Evolutionary conservation across 2,329 filamentous ascomycete species (phyloP), one percentile per base, ranked within the genome.

Genomic region (Aspergillus felis): DNA sequence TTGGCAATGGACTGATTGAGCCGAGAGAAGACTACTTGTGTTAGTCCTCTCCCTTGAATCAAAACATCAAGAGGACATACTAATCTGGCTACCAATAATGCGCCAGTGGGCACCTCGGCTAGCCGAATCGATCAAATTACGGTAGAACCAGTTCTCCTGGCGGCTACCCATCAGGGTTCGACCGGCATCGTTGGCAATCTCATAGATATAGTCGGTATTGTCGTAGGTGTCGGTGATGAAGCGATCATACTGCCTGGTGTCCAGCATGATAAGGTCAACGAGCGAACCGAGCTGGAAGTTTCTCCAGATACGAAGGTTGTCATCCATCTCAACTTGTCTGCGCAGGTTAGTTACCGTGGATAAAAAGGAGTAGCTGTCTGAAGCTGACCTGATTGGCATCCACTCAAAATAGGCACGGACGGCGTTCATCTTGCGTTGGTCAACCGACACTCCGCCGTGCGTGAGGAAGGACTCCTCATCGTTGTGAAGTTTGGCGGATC

Each of bases 121-220:
- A n/a, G 82, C 78, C 0, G 85, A 87, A 51, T 81, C 70, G 4
- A 78, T 79, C 7, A 90, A 75, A 46, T 79, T 75, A 49, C 80
- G 79, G 69, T 88, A 89, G 73, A 90, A 87, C 89, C 89, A 92
- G 64, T 84, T 83, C 71, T 92, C 89, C 68, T 92, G 89, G 10
- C 82, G 82, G 1, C 81, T 78, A 2, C 89, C 89, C 87, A 92
- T 91, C 62, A 92, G 75, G 0, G 82, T 83, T 3, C 89, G 83
- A 5, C 84, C 82, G 2, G 86, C 84, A 56, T 91, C 87, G 62
- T 90, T 82, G 20, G 80, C 84, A 57, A 91, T 87, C 1, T 76
- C 65, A 58, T 84, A 78, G 47, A 88, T 76, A 66, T 89, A 89
- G 47, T 84, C 77, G 0, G 80, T 81, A 66, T 89, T 88, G 79